A percentile compares a stretch with the other conserved stretches of the same genome.
phyloP scores from a whole-genome alignment of 2,329 filamentous ascomycete species.

The Biscogniauxia marginata region DNA sequence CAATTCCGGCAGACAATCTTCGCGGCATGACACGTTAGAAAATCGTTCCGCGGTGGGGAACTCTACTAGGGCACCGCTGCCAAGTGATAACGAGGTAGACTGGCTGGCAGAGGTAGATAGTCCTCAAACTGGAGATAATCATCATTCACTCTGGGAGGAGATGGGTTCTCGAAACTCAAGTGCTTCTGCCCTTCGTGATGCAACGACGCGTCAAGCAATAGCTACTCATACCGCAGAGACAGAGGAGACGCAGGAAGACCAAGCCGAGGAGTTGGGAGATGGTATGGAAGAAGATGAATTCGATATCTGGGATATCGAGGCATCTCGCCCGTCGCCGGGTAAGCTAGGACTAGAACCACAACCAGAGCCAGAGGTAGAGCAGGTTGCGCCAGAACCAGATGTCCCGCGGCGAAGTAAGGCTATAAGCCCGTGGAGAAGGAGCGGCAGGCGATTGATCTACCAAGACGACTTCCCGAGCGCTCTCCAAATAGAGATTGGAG shows the following conservation, averaged over 20 bases:
- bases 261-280: conserved; percentile 9
- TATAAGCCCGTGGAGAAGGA: conserved; percentile 43
- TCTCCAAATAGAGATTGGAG: conserved; percentile 34
- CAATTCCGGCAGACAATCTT: background rate
- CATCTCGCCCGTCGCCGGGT: conserved; percentile 45
- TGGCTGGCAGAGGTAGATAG: conserved; percentile 15
- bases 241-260: conserved; percentile 3
- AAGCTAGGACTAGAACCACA: conserved; percentile 19
- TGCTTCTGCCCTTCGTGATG: conserved; percentile 11
- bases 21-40: conserved; percentile 14
- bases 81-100: conserved; percentile 18
- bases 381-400: conserved; percentile 7
- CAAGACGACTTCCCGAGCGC: conserved; percentile 32
- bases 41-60: conserved; percentile 11
- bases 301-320: conserved; percentile 59
- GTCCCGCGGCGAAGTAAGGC: conserved; percentile 31
- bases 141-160: conserved; percentile 12
- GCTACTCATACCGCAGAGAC: background rate
- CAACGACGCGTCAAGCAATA: conserved; percentile 7
- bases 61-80: conserved; percentile 17
- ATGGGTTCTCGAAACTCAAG: conserved; percentile 15
- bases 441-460: conserved; percentile 30
- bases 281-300: conserved; percentile 35
- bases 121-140: conserved; percentile 16
- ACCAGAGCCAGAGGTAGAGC: conserved; percentile 10